Evolutionary conservation across 2,329 filamentous ascomycete genomes (phyloP).

Genomic region (Xylaria hypoxylon): DNA sequence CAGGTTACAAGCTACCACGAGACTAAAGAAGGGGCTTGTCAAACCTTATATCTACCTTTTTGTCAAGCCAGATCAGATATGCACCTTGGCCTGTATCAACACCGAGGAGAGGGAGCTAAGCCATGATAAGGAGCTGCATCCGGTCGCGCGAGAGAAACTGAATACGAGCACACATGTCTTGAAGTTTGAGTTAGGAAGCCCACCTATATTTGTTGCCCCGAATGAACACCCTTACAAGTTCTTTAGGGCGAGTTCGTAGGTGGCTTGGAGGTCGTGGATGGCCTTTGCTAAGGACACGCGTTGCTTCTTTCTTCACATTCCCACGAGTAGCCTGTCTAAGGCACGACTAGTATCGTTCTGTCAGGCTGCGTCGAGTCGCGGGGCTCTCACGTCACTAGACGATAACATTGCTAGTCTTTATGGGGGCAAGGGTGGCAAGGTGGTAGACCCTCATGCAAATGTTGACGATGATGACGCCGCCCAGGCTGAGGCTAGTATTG

Average conservation of each 20-base stretch:
- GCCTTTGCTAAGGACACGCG: slow-evolving; percentile 18
- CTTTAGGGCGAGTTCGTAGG: slow-evolving; percentile 24
- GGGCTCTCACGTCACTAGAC: slow-evolving; percentile 2
- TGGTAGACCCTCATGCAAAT: slow-evolving; percentile 6
- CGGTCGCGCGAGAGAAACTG: slow-evolving; percentile 19
- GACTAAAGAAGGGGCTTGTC: slow-evolving; percentile 22
- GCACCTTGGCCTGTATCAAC: slow-evolving; percentile 6
- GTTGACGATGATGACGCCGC: neutral
- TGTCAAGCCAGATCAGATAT: slow-evolving; percentile 28
- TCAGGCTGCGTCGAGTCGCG: slow-evolving; percentile 12
- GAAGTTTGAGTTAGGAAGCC: slow-evolving; percentile 21
- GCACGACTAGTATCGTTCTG: slow-evolving; percentile 22
- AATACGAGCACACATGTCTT: slow-evolving; percentile 23
- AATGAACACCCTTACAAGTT: slow-evolving; percentile 17
- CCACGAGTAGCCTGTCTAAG: slow-evolving; percentile 20
- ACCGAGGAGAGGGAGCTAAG: neutral
- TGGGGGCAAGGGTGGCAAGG: slow-evolving; percentile 30
- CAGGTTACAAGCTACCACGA: slow-evolving; percentile 18
- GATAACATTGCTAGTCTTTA: slow-evolving; percentile 27
- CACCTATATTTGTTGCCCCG: slow-evolving; percentile 23
- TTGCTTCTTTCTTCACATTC: slow-evolving; percentile 31
- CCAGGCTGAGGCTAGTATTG: neutral
- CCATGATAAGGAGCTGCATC: slow-evolving; percentile 13
- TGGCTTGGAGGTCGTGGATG: slow-evolving; percentile 22
- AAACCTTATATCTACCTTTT: slow-evolving; percentile 29